Evolutionary conservation across 768 basidiomycete species (phyloP), one percentile per base, ranked within the genome.

Genomic region (Steccherinum ochraceum): DNA sequence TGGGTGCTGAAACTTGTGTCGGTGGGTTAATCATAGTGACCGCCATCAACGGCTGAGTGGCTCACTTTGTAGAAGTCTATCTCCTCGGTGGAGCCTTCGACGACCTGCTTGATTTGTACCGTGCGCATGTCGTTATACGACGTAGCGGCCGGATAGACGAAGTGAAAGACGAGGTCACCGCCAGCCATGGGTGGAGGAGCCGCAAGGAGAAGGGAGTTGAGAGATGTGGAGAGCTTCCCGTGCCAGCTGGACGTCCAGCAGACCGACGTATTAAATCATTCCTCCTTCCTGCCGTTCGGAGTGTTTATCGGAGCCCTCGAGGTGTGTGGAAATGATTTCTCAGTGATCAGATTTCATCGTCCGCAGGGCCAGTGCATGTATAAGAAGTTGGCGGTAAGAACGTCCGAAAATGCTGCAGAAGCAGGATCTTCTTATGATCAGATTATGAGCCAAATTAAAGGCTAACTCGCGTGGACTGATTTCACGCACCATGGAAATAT

Each of bases 31-130:
- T 10, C 16, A 44, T 11, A 26, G 4, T n/a, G 24, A 13, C 11
- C 12, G 35, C 40, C 49, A 51, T 5, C 19, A 4, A 44, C 7
- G 40, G 5, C 27, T 39, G 42, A 35, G 57, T 27, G 16, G 12
- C 46, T 3, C 52, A 68, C 78, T 64, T 69, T 74, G 65, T 80
- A 80, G 20, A 77, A 51, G 48, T 75, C 72, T 35, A 70, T 49
- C 23, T 66, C 59, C 18, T 58, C 57, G 13, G 46, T 44, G 2
- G 62, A 56, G 19, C 55, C 64, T n/a, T 63, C 64, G 11, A 63
- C 51, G 18, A 68, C 58, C 49, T 71, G 67, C 49, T 66, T 60
- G 25, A 75, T 67, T 4, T 67, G 67, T 57, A 77, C 73, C 2
- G 76, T 71, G 27, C 79, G 76, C 53, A 68, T 60, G 60, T 79